A percentile compares a stretch with the other conserved stretches of the same genome.
Evolutionary conservation across 257 asterid species (phyloP).

Genomic region (Ilex aquifolium): DNA sequence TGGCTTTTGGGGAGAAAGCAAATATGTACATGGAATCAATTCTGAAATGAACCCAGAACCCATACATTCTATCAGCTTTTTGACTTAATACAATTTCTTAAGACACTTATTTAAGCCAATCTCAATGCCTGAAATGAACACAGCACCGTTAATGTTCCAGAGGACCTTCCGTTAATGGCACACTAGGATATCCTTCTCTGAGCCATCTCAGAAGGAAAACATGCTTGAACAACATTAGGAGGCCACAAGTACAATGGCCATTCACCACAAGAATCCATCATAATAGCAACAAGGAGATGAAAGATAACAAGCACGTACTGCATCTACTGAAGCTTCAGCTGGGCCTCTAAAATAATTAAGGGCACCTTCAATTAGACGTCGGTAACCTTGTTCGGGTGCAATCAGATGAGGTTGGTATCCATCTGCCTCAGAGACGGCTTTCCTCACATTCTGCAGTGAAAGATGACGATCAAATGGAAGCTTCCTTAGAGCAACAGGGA

Average conservation of each 20-base stretch:
- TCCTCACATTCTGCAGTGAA: conserved; percentile 33
- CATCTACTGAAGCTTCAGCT: conserved; percentile 45
- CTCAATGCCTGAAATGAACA: no score
- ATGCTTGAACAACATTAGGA: neutral
- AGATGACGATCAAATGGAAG: conserved; percentile 40
- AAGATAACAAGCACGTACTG: conserved; percentile 20
- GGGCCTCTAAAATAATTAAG: conserved; percentile 42
- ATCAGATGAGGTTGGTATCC: conserved; percentile 47
- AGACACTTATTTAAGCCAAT: no score
- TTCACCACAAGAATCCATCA: neutral
- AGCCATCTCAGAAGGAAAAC: no score
- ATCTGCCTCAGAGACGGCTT: conserved; percentile 41
- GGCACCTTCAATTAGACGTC: conserved; percentile 39
- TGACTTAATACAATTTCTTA: no score
- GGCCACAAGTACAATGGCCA: neutral
- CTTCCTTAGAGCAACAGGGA: conserved; percentile 37
- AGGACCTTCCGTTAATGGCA: no score
- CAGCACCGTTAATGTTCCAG: no score
- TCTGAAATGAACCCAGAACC: neutral
- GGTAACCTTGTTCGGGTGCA: conserved; percentile 43
- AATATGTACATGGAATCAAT: neutral
- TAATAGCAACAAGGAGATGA: no score
- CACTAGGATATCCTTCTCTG: no score
- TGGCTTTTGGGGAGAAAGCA: neutral
- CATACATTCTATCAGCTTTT: no score